phyloP scores from a whole-genome alignment of 2,329 filamentous ascomycete species.

The Trichocomaceae sp. region DNA sequence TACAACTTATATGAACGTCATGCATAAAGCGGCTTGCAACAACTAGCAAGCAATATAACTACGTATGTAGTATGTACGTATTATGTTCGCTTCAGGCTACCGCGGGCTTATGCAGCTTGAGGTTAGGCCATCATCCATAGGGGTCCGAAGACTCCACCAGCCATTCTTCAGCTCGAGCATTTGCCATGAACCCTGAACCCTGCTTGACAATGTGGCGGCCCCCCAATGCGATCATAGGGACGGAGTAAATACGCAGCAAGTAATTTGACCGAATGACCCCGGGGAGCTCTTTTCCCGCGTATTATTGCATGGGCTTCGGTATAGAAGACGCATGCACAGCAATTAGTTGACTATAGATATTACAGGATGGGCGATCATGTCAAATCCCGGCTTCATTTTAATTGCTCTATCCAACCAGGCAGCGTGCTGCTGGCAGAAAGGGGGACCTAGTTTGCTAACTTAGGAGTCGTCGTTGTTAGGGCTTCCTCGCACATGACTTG shows the following conservation, averaged over 20 bases:
- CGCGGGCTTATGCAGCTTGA: background rate
- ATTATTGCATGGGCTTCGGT: background rate
- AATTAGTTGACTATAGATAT: no score
- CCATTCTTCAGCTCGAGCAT: slow-evolving; percentile 1
- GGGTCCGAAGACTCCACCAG: background rate
- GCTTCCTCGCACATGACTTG: background rate
- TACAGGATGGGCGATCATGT: no score
- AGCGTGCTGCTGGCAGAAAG: background rate
- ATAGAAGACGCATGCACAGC: no score
- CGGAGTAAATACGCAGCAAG: no score
- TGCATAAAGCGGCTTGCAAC: background rate
- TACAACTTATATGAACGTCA: background rate
- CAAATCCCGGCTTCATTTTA: background rate
- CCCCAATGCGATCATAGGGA: slow-evolving; percentile 2
- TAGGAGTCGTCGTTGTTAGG: background rate
- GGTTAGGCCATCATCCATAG: background rate
- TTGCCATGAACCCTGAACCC: slow-evolving; percentile 6
- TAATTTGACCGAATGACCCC: background rate
- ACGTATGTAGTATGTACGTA: no score
- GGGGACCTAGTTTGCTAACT: background rate
- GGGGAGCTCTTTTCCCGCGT: background rate
- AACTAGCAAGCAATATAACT: background rate
- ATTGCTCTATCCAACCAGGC: background rate
- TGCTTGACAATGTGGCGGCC: slow-evolving; percentile 3
- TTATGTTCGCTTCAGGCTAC: background rate